These are phyloP conservation scores for Vigna hirtella DNA, from an alignment of 306 rosid genomes.

Conservation along the genomic window DNA sequence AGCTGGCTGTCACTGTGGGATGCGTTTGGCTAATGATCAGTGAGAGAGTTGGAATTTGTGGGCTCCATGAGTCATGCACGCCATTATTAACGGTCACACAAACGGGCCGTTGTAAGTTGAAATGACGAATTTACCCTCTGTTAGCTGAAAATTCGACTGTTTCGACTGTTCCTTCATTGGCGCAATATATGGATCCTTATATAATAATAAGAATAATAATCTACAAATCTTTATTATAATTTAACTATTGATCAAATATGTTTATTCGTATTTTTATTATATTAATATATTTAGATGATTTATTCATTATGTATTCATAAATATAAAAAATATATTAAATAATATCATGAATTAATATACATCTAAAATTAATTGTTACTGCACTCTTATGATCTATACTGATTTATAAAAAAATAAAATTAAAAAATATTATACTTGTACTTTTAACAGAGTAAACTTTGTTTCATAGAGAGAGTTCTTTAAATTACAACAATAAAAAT, in stretches of 20 bases:
- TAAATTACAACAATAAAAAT: no score
- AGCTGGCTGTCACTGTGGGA: constrained; percentile 44
- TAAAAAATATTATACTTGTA: no score
- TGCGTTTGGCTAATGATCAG: constrained; percentile 35
- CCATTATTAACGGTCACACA: constrained; percentile 53
- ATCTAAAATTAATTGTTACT: no score
- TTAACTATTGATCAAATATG: background rate
- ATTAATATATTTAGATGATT: no score
- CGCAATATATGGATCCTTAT: background rate
- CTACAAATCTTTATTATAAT: background rate
- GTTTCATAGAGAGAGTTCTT: no score
- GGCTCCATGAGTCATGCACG: constrained; percentile 47
- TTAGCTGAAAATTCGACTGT: background rate
- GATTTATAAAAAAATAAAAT: no score
- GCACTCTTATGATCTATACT: no score
- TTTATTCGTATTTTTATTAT: no score
- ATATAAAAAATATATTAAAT: no score
- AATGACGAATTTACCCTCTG: constrained; percentile 41
- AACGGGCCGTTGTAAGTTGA: background rate
- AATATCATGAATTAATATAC: no score
- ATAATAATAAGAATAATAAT: background rate
- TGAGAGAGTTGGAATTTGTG: constrained; percentile 26
- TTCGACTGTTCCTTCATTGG: background rate
- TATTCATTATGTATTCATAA: no score
- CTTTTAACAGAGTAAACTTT: no score